Base-by-base conservation (phyloP, 2,329 filamentous ascomycete species). In the Ascochyta koolunga region DNA sequence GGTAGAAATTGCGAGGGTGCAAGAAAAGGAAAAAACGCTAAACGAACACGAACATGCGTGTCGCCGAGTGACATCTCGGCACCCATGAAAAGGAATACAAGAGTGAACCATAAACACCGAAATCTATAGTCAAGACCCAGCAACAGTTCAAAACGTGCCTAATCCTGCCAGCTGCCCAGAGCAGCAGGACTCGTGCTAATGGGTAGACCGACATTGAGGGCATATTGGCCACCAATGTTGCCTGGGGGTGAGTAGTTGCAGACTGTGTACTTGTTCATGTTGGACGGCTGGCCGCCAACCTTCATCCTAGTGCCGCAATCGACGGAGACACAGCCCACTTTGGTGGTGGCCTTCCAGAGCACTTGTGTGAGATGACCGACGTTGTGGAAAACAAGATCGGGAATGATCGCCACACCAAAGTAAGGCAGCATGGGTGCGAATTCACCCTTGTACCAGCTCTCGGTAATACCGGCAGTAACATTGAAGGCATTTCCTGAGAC, bases 371-470 rank as follows among this genome's bases (percentile, higher is more conserved):
- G 60, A 43, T 76, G 73, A 16, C 72, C 73, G 31, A 70, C 68
- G 2, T 57, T 38, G 44, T 68, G 60, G 59, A 73, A 71, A 19
- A 67, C 61, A 10, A 59, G 78, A 72, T 92, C 90, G 6, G 67
- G 59, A 27, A 69, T 41, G 70, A 79, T 81, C 54, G 75, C 70
- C 62, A 80, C 51, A 60, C 86, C 88, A 69, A 89, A 95, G 71
- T 77, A 80, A 47, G 77, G 74, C 25, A 70, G 67, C 54, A 81
- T 81, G 76, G 82, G 87, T 59, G 72, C 71, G 66, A 89, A 79
- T 76, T 96, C 91, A 67, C 84, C 84, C 74, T 95, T 91, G 84
- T 97, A 97, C 91, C 95, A 97, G 78, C 88, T 81, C 72, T 93
- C 84, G 68, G 87, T 90, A 71, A 93, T 87, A 63, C 89, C 86